Base-by-base conservation (phyloP, 768 basidiomycete species). In the Tylopilus felleus region DNA sequence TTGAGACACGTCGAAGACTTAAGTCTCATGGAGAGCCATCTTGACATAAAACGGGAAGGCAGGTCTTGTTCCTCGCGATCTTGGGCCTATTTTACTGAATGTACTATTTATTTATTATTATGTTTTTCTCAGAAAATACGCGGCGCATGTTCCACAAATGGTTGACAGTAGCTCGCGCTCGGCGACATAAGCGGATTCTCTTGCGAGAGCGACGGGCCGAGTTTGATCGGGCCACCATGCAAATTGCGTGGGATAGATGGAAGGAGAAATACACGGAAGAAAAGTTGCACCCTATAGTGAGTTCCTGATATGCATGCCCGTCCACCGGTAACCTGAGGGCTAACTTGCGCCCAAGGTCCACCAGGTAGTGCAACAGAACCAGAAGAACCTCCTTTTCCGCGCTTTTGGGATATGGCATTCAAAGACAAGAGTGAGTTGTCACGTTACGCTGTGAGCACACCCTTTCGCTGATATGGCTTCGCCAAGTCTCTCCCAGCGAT, bases 11-110 rank as follows among this genome's bases (percentile, higher is more conserved):
- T 78, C 2, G 87, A 91, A 65, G 83, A 86, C 58, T 70, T 85
- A 4, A 85, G 82, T 60, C 78, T 94, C n/a, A 82, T 93, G 80
- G 85, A 90, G 64, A 92, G 88, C 64, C 89, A 90, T 68, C 80
- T 85, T 52, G 79, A 87, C 56, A 83, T 93, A 42, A 90, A 89
- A 68, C 80, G 80, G 41, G 89, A 91, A 77, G 91, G 91, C 84
- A 62, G 35, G 71, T 55, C 29, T 35, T 54, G 48, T 23, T 41
- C 42, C 51, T 35, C 23, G 6, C 46, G 17, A 45, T 12, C 10
- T n/a, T 42, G 33, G 13, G 17, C 29, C 31, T 13, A 52, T 51
- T 31, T 54, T 38, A 27, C 27, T 51, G 52, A 28, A 42, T 14
- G 39, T 21, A 16, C 13, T 44, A 13, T 54, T 31, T 59, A 55